phyloP scores from a whole-genome alignment of 108 stramenopile species.

The Cyclotella distinguenda region DNA sequence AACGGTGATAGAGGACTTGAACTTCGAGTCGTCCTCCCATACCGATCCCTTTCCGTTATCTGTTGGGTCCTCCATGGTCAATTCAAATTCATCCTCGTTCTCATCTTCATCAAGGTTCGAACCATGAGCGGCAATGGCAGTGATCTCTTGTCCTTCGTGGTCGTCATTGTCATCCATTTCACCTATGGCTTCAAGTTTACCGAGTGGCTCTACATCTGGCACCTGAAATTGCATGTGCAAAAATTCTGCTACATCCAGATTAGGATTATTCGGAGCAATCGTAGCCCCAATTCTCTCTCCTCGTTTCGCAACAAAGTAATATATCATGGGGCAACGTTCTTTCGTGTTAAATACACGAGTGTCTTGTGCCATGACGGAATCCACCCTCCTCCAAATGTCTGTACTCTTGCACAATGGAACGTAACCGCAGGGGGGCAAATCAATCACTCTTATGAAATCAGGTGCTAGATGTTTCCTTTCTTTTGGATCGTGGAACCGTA shows the following conservation, averaged over 20 bases:
- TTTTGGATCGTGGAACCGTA: conserved; percentile 88
- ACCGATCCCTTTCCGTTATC: conserved; percentile 45
- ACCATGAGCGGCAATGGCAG: conserved; percentile 1
- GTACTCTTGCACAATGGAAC: conserved; percentile 90
- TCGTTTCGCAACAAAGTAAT: conserved; percentile 87
- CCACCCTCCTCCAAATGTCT: conserved; percentile 85
- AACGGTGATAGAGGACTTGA: conserved; percentile 2
- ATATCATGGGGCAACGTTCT: conserved; percentile 93
- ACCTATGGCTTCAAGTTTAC: conserved; percentile 39
- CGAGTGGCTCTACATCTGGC: conserved; percentile 40
- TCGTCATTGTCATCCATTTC: conserved; percentile 42
- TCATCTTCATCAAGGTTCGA: conserved; percentile 21
- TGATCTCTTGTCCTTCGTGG: conserved; percentile 33
- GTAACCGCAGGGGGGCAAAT: conserved; percentile 86
- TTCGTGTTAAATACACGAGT: conserved; percentile 95
- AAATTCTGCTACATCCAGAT: conserved; percentile 93
- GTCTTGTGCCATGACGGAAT: conserved; percentile 74
- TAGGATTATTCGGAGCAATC: conserved; percentile 57
- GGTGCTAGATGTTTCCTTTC: conserved; percentile 83
- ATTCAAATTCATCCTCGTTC: conserved; percentile 27
- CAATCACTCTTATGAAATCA: conserved; percentile 56
- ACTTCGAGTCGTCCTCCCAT: conserved; percentile 44
- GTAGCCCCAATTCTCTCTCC: conserved; percentile 58
- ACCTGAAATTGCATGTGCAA: conserved; percentile 84
- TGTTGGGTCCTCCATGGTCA: conserved; percentile 44